Conservation (phyloP, 2,329 filamentous ascomycete species). For the Xylariaceae sp. region DNA sequence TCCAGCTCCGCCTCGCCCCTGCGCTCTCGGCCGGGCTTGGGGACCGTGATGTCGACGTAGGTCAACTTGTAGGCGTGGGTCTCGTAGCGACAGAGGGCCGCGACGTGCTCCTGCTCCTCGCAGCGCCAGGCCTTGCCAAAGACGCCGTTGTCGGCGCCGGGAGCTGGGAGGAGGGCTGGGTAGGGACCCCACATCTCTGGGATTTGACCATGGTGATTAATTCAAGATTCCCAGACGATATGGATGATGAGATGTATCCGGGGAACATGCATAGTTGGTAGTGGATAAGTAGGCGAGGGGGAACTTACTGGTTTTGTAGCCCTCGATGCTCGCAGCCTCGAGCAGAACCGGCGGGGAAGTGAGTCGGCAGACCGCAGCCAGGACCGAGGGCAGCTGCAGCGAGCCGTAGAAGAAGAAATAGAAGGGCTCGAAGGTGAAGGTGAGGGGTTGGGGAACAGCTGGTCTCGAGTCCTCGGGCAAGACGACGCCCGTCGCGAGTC, state of each 20-base stretch:
- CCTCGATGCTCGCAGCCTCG: conserved; percentile 10
- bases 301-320: conserved; percentile 9
- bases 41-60: conserved; percentile 9
- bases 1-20: no score
- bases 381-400: conserved; percentile 10
- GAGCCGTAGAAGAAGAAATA: conserved; percentile 26
- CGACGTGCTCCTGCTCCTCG: conserved; percentile 10
- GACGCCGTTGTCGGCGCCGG: conserved; percentile 4
- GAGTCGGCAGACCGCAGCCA: neutral
- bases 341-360: neutral
- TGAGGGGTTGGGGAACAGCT: no score
- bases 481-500: no score
- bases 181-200: conserved; percentile 14
- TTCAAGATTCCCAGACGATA: no score
- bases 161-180: conserved; percentile 16
- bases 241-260: no score
- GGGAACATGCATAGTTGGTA: neutral
- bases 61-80: conserved; percentile 14
- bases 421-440: conserved; percentile 18
- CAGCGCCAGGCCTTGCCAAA: conserved; percentile 18
- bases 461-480: no score
- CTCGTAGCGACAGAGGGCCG: conserved; percentile 11
- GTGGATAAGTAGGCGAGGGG: neutral
- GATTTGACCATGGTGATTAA: no score
- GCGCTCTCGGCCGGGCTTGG: neutral